These are phyloP conservation scores for Suillus tomentosus DNA, from an alignment of 768 basidiomycete species.

Conservation along the genomic window DNA sequence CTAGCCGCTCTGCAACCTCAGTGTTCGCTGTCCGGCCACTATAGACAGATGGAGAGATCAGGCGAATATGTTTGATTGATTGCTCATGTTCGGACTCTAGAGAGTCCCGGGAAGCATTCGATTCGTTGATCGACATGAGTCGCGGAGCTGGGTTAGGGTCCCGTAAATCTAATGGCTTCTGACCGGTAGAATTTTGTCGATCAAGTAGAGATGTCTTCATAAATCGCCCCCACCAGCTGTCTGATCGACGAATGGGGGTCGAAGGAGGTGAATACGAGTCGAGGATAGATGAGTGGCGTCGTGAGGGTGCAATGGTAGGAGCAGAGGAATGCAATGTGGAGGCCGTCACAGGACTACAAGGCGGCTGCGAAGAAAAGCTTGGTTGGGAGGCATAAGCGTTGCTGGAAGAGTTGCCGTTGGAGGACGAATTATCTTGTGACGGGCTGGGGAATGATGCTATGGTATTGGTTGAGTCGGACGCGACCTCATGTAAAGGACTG, in stretches of 20 bases:
- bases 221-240: conserved; percentile 81
- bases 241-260: conserved; percentile 60
- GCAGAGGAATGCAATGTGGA: conserved; percentile 31
- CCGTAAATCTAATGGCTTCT: conserved; percentile 54
- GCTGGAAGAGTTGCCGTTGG: conserved; percentile 30
- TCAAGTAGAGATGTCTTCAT: conserved; percentile 67
- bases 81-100: conserved; percentile 18
- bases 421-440: conserved; percentile 26
- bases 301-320: conserved; percentile 30
- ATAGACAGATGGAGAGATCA: conserved; percentile 49
- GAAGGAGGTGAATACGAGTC: conserved; percentile 42
- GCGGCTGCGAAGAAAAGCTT: conserved; percentile 17
- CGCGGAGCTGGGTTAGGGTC: conserved; percentile 81
- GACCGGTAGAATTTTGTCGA: conserved; percentile 45
- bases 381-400: conserved; percentile 20
- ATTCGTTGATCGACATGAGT: conserved; percentile 59
- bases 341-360: conserved; percentile 26
- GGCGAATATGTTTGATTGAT: conserved; percentile 32
- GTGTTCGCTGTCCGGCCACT: conserved; percentile 67
- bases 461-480: conserved; percentile 26
- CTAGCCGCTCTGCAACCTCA: conserved; percentile 66
- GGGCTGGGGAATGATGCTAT: conserved; percentile 27
- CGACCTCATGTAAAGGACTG: conserved; percentile 36
- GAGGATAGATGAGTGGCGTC: conserved; percentile 44
- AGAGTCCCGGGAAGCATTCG: conserved; percentile 18